Conservation (phyloP, 176 grass and related monocot genomes). For the Alopecurus myosuroides region DNA sequence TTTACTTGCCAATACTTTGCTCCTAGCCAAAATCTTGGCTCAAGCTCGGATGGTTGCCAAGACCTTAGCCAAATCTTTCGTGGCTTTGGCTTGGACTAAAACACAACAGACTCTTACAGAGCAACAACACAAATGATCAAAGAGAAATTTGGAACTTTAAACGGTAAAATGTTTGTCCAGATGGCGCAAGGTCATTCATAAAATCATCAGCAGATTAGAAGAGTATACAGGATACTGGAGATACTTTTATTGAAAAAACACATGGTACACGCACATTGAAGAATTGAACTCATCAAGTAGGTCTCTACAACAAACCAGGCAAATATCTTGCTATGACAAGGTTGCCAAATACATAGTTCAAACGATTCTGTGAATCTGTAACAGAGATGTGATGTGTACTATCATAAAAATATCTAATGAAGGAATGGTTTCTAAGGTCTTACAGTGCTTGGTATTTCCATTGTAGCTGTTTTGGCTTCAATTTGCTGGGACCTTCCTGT, state of each 20-base stretch:
- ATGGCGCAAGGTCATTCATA: neutral
- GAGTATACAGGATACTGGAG: neutral
- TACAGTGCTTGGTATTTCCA: conserved; percentile 13
- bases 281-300: conserved; percentile 16
- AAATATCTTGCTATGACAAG: conserved; percentile 12
- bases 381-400: neutral
- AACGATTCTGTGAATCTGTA: conserved; percentile 23
- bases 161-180: neutral
- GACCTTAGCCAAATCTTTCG: neutral
- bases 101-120: neutral
- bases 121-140: neutral
- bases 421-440: conserved; percentile 27
- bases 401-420: conserved; percentile 26
- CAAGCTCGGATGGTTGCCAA: neutral
- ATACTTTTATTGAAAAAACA: conserved; percentile 27
- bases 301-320: conserved; percentile 34
- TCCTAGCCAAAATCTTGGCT: neutral
- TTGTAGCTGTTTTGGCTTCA: conserved; percentile 4
- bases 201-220: neutral
- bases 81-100: neutral
- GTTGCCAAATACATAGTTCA: conserved; percentile 11
- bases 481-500: conserved; percentile 57
- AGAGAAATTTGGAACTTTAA: neutral
- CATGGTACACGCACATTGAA: neutral
- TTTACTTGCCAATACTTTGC: neutral